Conservation (phyloP, 148 eudicot genomes). For the Persicaria tinctoria region DNA sequence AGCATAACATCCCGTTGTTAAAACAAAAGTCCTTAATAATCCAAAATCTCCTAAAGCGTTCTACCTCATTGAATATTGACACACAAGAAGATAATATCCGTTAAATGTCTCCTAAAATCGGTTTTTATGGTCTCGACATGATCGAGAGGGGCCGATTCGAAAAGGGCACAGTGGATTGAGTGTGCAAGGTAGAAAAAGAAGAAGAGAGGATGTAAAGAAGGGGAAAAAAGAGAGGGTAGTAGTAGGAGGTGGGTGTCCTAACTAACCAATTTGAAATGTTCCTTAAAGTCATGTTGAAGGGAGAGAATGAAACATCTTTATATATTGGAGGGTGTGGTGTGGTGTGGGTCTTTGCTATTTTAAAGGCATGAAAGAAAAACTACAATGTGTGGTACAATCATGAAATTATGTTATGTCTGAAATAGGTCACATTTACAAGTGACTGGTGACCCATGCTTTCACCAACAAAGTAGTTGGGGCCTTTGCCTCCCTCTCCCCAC, state of each 20-base stretch:
- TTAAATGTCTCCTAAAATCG: too few relatives aligned
- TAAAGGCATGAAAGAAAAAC: conserved; percentile 5
- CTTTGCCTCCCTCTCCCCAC: neutral
- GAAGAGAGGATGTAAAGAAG: neutral
- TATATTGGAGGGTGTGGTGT: neutral
- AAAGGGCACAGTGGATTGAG: neutral
- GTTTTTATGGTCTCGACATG: neutral
- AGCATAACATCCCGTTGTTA: too few relatives aligned
- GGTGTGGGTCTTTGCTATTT: conserved; percentile 8
- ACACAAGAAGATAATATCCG: too few relatives aligned
- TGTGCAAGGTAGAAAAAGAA: neutral
- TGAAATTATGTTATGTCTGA: conserved; percentile 3
- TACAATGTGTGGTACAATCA: neutral
- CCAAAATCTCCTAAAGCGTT: too few relatives aligned
- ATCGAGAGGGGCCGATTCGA: neutral
- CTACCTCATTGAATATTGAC: too few relatives aligned
- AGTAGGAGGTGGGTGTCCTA: conserved; percentile 5
- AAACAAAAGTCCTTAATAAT: too few relatives aligned
- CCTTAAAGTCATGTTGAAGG: conserved; percentile 10
- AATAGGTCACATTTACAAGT: conserved; percentile 8
- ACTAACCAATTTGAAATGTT: conserved; percentile 8
- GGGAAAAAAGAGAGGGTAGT: neutral
- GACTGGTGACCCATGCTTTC: conserved; percentile 8
- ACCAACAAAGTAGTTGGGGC: conserved; percentile 10
- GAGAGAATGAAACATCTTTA: conserved; percentile 11